Conservation (phyloP, 2,329 filamentous ascomycete genomes). For the Colletotrichum simmondsii region DNA sequence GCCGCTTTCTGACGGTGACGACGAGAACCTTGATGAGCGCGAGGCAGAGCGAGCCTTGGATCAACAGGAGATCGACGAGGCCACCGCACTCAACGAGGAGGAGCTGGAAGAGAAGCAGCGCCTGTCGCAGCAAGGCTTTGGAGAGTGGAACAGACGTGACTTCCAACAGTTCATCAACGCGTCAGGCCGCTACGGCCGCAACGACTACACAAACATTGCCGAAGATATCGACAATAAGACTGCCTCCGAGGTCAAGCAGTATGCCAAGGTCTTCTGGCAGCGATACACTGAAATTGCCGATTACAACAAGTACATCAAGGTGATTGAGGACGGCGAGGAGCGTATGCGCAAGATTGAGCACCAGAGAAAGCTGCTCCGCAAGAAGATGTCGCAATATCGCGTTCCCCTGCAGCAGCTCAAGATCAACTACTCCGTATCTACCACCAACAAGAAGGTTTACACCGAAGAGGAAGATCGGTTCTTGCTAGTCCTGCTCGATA, state of each 20-base stretch:
- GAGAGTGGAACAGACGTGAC: conserved; percentile 95
- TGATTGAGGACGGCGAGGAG: conserved; percentile 94
- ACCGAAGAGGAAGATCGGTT: conserved; percentile 98
- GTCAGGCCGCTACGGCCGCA: conserved; percentile 90
- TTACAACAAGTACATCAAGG: conserved; percentile 86
- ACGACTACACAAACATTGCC: conserved; percentile 85
- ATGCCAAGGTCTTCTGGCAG: conserved; percentile 97
- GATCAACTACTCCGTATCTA: conserved; percentile 98
- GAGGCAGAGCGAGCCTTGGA: conserved; percentile 88
- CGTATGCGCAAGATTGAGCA: conserved; percentile 89
- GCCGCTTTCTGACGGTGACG: conserved; percentile 86
- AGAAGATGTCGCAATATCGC: conserved; percentile 97
- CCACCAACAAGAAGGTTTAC: conserved; percentile 99
- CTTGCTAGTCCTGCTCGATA: conserved; percentile 91
- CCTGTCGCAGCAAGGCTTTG: conserved; percentile 87
- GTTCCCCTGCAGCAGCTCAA: conserved; percentile 97
- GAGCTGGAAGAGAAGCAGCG: conserved; percentile 88
- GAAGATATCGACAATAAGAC: conserved; percentile 93
- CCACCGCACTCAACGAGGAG: conserved; percentile 86
- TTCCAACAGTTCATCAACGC: conserved; percentile 99
- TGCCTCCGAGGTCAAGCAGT: conserved; percentile 85
- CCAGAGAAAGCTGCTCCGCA: conserved; percentile 90
- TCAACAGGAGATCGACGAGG: conserved; percentile 93
- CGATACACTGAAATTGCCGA: conserved; percentile 91
- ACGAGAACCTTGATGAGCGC: conserved; percentile 86